phyloP scores from a whole-genome alignment of 208 protist genomes.

The Leishmania lainsoni region DNA sequence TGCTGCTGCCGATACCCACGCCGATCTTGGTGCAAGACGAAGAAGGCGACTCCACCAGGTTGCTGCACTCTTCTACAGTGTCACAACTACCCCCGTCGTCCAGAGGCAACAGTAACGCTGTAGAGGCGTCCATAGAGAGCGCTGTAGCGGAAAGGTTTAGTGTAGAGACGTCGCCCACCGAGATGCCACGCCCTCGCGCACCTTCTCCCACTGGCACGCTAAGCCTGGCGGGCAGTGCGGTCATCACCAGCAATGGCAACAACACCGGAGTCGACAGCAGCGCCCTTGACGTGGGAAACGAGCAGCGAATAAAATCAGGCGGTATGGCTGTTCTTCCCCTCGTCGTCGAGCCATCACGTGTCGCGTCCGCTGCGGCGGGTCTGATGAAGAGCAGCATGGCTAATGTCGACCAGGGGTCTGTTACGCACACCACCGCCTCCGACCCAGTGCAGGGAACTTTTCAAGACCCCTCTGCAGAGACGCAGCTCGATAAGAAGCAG shows the following conservation, averaged over 20 bases:
- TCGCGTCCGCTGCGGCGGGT: not conserved
- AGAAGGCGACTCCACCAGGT: not conserved
- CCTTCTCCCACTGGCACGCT: not conserved
- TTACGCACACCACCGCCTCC: not conserved
- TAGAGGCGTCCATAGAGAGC: conserved; percentile 18
- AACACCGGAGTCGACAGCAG: not conserved
- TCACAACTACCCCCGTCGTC: conserved; percentile 25
- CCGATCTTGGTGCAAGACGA: not conserved
- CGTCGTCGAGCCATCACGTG: not conserved
- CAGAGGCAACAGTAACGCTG: conserved; percentile 16
- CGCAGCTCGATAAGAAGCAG: not conserved
- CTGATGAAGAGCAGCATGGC: not conserved
- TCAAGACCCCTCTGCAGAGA: not conserved
- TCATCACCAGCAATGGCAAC: not conserved
- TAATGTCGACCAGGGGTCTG: not conserved
- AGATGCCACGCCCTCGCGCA: not conserved
- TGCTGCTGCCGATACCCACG: conserved; percentile 1
- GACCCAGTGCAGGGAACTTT: not conserved
- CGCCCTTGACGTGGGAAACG: not conserved
- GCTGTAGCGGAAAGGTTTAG: not conserved
- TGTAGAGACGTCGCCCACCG: not conserved
- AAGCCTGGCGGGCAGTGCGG: not conserved
- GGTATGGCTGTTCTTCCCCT: not conserved
- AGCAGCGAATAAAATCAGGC: not conserved
- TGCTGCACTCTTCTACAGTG: conserved; percentile 4